Evolutionary conservation across 2,329 filamentous ascomycete genomes (phyloP), one percentile per base, ranked within the genome.

Genomic region (Tolypocladium guangdongense): DNA sequence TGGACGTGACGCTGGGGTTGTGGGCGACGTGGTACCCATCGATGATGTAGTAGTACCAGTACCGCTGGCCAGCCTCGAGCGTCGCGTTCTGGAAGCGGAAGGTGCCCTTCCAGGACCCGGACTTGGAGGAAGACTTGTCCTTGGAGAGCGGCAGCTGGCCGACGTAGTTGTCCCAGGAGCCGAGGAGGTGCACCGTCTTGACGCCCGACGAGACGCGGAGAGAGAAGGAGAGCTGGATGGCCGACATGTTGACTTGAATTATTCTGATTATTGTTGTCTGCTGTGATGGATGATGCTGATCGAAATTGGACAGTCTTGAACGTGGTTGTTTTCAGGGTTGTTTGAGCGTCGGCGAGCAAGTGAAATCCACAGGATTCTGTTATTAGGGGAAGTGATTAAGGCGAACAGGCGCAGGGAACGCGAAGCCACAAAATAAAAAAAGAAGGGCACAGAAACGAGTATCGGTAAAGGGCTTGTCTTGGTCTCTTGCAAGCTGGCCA

Each of bases 41-140:
- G 72, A 97, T 93, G 84, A 97, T 96, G 81, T 96, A 99, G 84
- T 99, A 99, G 85, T 97, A 99, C 93, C 93, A 99, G 84, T 97
- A 97, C 69, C 92, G 86, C 70, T 89, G 84, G 70, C 92, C 90
- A 64, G 89, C 79, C 78, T 92, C 85, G 64, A 97, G 82, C 56
- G 89, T 92, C 58, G 83, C 75, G 69, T 86, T 87, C 75, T 93
- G 88, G 77, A 99, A 96, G 76, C 90, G 87, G 80, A 99, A 96
- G 66, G 90, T 95, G 67, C 92, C 93, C 71, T 91, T 88, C 90
- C 92, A 97, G 63, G 87, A 87, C 68, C 90, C 90, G 54, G 87
- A 83, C 79, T 96, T 96, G 74, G 86, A 85, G 49, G 86, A 81
- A 67, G 78, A 75, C 76, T 82, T 84, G 72, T 96, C 90, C 78